Evolutionary conservation across 345 rosid species (phyloP).

Genomic region (Acer negundo): DNA sequence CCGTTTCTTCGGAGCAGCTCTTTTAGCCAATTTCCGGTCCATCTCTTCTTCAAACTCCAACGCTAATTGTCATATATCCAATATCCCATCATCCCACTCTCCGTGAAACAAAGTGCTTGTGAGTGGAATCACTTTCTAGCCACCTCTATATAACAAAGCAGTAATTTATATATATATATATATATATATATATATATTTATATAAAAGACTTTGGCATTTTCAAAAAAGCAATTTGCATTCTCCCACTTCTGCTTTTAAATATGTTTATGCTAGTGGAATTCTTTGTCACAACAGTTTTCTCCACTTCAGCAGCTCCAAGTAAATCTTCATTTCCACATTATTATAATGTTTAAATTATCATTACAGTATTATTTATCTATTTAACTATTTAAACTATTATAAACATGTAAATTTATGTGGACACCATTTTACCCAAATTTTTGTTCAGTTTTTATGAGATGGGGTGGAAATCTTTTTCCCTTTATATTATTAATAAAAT

Average conservation of each 20-base stretch:
- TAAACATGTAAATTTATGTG: conserved; percentile 12
- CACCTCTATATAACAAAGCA: background rate
- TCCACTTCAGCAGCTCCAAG: conserved; percentile 25
- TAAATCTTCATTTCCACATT: background rate
- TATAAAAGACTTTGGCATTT: conserved; percentile 4
- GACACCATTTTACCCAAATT: conserved; percentile 22
- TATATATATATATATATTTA: background rate
- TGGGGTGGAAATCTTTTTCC: background rate
- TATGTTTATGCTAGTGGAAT: conserved; percentile 45
- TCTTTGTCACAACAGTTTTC: conserved; percentile 39
- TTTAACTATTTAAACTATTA: conserved; percentile 12
- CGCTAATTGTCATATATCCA: too few species aligned
- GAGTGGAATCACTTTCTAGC: conserved; percentile 38
- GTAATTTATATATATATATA: background rate
- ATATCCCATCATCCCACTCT: conserved; percentile 13
- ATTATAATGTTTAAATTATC: background rate
- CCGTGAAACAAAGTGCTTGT: conserved; percentile 30
- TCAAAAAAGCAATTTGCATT: conserved; percentile 22
- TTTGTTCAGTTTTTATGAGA: background rate
- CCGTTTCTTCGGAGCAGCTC: too few species aligned
- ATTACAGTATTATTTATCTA: background rate
- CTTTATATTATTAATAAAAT: background rate
- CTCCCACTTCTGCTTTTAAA: conserved; percentile 24
- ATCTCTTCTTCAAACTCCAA: too few species aligned
- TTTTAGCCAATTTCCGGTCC: too few species aligned